phyloP scores from a whole-genome alignment of 139 green algal genomes.

The Coelastrella sp. region DNA sequence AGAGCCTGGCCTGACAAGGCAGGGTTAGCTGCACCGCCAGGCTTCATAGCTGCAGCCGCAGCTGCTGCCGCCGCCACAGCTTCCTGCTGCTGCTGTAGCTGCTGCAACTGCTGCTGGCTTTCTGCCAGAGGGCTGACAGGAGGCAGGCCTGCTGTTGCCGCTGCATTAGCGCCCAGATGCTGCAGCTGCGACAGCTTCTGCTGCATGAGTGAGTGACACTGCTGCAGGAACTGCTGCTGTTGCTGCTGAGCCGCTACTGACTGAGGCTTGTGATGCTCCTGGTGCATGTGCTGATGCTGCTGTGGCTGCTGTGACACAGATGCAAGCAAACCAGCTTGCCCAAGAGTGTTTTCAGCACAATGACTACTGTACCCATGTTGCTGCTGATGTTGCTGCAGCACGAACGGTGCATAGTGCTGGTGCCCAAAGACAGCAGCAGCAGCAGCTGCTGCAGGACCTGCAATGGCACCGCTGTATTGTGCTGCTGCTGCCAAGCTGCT shows the following conservation, averaged over 20 bases:
- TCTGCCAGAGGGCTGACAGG: not conserved
- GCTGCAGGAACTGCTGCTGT: conserved; percentile 35
- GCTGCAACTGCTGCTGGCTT: conserved; percentile 5
- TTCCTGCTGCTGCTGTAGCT: not conserved
- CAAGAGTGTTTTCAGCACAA: conserved; percentile 27
- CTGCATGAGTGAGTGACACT: conserved; percentile 35
- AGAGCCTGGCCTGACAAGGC: conserved; percentile 5
- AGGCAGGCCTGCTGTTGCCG: not conserved
- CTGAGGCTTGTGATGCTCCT: conserved; percentile 19
- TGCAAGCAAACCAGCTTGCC: not conserved
- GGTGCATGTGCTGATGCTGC: conserved; percentile 12
- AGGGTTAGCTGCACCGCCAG: not conserved
- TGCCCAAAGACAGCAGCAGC: not conserved
- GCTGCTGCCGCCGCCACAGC: not conserved
- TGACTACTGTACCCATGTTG: conserved; percentile 34
- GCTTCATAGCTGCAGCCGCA: not conserved
- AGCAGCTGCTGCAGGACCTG: not conserved
- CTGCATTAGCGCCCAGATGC: conserved; percentile 6
- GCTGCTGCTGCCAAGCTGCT: conserved; percentile 32
- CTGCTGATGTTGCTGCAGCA: not conserved
- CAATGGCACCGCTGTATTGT: conserved; percentile 8
- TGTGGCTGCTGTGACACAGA: conserved; percentile 28
- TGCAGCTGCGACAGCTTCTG: conserved; percentile 32
- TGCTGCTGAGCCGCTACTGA: conserved; percentile 21
- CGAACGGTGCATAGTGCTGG: not conserved